These are phyloP conservation scores for Cystobasidium ongulense DNA, from an alignment of 768 basidiomycete genomes.

Conservation along the genomic window DNA sequence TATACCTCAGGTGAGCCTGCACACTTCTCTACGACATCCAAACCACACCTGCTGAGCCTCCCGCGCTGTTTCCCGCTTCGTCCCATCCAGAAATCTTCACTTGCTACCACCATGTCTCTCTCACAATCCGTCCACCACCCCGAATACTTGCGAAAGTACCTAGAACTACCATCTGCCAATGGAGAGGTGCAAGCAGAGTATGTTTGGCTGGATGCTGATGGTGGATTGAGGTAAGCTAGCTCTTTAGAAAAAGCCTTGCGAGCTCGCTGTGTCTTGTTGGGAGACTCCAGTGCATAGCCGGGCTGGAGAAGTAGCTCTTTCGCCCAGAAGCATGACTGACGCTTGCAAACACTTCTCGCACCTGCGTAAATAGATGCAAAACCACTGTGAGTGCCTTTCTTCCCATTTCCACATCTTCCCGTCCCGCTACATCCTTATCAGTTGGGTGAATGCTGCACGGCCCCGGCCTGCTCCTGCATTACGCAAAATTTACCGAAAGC, in stretches of 20 bases:
- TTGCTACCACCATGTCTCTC: neutral
- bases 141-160: neutral
- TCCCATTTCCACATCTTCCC: neutral
- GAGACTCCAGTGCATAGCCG: neutral
- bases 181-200: neutral
- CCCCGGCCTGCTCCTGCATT: neutral
- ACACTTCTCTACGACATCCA: neutral
- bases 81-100: neutral
- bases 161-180: neutral
- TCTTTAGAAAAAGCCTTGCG: neutral
- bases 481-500: neutral
- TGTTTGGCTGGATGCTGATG: constrained; percentile 4
- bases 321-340: neutral
- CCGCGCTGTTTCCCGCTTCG: neutral
- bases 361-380: constrained; percentile 67
- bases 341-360: neutral
- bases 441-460: neutral
- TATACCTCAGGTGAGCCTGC: neutral
- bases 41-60: neutral
- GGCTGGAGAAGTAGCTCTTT: neutral
- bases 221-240: neutral
- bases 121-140: neutral
- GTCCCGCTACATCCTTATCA: neutral
- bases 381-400: constrained; percentile 60
- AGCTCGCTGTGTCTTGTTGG: neutral